Conservation (phyloP, 495 filamentous ascomycete genomes). For the Tuber aestivum region DNA sequence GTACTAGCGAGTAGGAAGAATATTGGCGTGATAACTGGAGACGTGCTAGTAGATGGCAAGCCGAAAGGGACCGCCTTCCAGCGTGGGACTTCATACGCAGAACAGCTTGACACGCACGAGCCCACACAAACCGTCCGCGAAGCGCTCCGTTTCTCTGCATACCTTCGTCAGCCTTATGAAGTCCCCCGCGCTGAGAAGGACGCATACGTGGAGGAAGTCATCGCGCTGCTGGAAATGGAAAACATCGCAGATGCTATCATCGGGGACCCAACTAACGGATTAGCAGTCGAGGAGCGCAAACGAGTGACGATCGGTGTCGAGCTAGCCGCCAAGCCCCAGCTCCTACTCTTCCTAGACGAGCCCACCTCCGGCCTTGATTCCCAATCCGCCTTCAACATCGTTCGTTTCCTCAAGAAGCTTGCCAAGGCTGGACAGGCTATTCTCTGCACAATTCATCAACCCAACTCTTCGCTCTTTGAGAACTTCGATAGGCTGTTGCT, state of each 20-base stretch:
- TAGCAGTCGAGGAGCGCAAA: constrained; percentile 87
- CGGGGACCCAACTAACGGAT: constrained; percentile 65
- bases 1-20: constrained; percentile 71
- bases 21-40: constrained; percentile 68
- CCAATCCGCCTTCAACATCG: constrained; percentile 80
- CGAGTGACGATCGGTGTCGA: constrained; percentile 87
- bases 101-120: constrained; percentile 80
- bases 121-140: constrained; percentile 73
- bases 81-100: constrained; percentile 71
- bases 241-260: constrained; percentile 80
- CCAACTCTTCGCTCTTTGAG: constrained; percentile 77
- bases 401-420: constrained; percentile 79
- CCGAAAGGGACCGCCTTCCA: constrained; percentile 66
- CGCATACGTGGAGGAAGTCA: constrained; percentile 75
- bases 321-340: constrained; percentile 74
- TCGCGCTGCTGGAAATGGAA: constrained; percentile 74
- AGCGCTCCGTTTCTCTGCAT: constrained; percentile 75
- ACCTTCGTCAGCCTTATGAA: constrained; percentile 69
- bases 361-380: constrained; percentile 84
- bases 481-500: constrained; percentile 66
- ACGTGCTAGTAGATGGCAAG: constrained; percentile 67
- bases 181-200: constrained; percentile 68
- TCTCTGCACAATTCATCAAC: constrained; percentile 89
- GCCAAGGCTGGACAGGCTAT: constrained; percentile 79
- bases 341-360: constrained; percentile 84